A percentile compares a stretch with the other conserved stretches of the same genome.
Evolutionary conservation across 371 early-diverging fungal genomes (phyloP).

Genomic region (Apophysomyces elegans): DNA sequence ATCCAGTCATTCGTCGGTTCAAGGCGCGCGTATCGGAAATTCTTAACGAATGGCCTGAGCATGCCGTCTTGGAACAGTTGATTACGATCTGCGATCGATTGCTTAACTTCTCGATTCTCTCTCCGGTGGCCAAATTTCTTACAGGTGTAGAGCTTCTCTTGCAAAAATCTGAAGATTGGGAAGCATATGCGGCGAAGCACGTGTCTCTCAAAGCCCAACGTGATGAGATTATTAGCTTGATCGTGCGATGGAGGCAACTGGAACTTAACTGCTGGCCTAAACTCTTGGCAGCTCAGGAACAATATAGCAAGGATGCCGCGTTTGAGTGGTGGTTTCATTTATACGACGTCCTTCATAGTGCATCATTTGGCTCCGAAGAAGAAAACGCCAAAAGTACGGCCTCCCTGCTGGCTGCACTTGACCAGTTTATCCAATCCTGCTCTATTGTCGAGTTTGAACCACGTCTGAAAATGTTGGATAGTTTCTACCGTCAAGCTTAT

Average conservation of each 20-base stretch:
- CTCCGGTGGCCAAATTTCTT: constrained; percentile 90
- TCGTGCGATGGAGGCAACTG: constrained; percentile 90
- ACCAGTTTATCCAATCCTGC: constrained; percentile 83
- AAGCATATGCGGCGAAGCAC: constrained; percentile 85
- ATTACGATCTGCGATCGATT: constrained; percentile 71
- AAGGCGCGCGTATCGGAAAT: constrained; percentile 56
- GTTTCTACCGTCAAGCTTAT: constrained; percentile 71
- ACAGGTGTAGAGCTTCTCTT: constrained; percentile 89
- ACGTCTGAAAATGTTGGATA: constrained; percentile 76
- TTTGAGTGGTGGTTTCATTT: constrained; percentile 91
- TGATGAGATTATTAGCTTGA: constrained; percentile 72
- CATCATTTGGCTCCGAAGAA: constrained; percentile 37
- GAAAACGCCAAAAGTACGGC: constrained; percentile 32
- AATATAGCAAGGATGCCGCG: constrained; percentile 64
- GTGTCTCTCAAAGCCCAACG: constrained; percentile 78
- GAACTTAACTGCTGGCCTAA: constrained; percentile 93
- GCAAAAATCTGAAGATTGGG: constrained; percentile 94
- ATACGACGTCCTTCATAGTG: constrained; percentile 59
- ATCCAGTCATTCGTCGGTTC: constrained; percentile 68
- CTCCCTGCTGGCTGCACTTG: constrained; percentile 64
- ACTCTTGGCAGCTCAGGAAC: constrained; percentile 82
- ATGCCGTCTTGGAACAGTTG: constrained; percentile 83
- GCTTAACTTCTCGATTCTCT: constrained; percentile 73
- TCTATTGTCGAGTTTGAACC: constrained; percentile 83
- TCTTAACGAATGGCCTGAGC: constrained; percentile 86